Conservation (phyloP, 331 rosid species). For the Quercus tomentella region DNA sequence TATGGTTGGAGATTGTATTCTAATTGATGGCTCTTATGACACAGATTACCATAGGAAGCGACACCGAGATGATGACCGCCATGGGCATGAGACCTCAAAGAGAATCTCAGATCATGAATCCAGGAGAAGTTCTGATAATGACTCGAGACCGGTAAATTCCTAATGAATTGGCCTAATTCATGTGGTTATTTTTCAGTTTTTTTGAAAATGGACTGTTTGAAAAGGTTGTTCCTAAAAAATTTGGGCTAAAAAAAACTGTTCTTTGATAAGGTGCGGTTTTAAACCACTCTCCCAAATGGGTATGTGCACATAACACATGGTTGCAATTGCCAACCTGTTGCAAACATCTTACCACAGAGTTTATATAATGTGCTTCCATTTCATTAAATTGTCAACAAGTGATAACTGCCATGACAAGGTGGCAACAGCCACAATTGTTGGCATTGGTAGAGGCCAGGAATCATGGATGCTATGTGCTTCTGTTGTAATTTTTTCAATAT, state of each 20-base stretch:
- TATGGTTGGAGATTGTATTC: constrained; percentile 1
- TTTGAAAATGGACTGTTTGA: no score
- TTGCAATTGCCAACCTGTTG: constrained; percentile 4
- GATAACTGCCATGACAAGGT: background rate
- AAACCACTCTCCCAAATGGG: no score
- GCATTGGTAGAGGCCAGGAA: background rate
- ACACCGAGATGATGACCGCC: constrained; percentile 78
- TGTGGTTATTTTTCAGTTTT: background rate
- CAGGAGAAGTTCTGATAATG: constrained; percentile 67
- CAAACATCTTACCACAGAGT: background rate
- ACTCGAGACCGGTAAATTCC: constrained; percentile 76
- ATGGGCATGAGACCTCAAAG: constrained; percentile 56
- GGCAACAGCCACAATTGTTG: constrained; percentile 1
- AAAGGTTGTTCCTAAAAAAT: no score
- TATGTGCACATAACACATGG: background rate
- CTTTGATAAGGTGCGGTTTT: no score
- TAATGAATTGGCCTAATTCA: constrained; percentile 1
- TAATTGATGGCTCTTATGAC: constrained; percentile 7
- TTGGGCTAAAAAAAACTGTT: no score
- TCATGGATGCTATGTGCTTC: background rate
- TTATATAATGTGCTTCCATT: background rate
- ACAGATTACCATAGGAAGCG: constrained; percentile 73
- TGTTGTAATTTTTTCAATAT: background rate
- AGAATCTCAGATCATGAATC: constrained; percentile 64
- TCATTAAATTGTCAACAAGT: background rate